Percentiles rank a stretch among this genome's conserved stretches.
phyloP scores from a whole-genome alignment of 805 yeast genomes.

The Candida silvatica region DNA sequence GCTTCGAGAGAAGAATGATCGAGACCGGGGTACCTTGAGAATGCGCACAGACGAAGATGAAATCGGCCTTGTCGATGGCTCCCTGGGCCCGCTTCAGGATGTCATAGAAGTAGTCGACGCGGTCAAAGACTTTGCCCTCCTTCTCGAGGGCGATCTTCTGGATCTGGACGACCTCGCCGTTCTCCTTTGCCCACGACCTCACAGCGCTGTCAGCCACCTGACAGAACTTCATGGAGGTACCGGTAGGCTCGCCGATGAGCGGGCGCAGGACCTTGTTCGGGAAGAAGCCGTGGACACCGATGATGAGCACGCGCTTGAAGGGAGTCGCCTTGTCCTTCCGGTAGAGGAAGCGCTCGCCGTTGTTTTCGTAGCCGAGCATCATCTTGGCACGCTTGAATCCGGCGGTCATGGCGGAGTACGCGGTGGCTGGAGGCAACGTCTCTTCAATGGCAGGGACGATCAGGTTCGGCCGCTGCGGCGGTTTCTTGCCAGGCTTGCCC shows the following conservation, averaged over 20 bases:
- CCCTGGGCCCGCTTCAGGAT: constrained; percentile 59
- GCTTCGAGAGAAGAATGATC: constrained; percentile 62
- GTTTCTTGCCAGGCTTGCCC: not conserved
- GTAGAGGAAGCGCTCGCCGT: constrained; percentile 11
- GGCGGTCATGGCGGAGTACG: constrained; percentile 8
- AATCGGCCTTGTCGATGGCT: constrained; percentile 50
- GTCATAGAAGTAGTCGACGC: constrained; percentile 75
- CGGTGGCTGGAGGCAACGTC: constrained; percentile 16
- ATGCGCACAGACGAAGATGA: constrained; percentile 86
- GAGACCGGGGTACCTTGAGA: constrained; percentile 96
- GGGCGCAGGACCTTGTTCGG: constrained; percentile 83
- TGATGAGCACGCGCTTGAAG: constrained; percentile 58
- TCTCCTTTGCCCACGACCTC: constrained; percentile 52
- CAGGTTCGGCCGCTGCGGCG: constrained; percentile 10
- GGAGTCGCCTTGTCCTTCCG: constrained; percentile 13
- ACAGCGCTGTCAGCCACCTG: constrained; percentile 82
- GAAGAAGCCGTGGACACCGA: constrained; percentile 96
- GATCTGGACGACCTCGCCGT: constrained; percentile 38
- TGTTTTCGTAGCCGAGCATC: constrained; percentile 10
- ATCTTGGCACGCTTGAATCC: constrained; percentile 10
- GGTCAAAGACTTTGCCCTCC: constrained; percentile 82
- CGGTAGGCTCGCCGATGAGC: constrained; percentile 90
- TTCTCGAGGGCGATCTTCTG: constrained; percentile 90
- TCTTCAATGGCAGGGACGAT: constrained; percentile 22
- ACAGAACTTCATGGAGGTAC: constrained; percentile 86